A percentile compares a stretch with the other conserved stretches of the same genome.
Conservation (phyloP, 306 rosid species). For the Phaseolus lunatus region DNA sequence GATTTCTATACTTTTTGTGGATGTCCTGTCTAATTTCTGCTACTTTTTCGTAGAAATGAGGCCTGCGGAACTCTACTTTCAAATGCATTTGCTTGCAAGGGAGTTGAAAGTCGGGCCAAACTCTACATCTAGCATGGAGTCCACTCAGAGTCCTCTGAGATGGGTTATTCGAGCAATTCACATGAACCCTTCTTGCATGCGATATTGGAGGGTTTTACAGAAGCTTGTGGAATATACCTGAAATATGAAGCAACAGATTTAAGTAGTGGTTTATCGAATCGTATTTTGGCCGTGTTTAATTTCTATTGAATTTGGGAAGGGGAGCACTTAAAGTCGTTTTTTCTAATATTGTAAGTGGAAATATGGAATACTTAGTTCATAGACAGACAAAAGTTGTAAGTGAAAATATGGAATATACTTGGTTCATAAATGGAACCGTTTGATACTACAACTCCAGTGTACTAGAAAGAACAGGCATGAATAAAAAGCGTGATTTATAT, state of each 20-base stretch:
- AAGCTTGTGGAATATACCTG: constrained; percentile 48
- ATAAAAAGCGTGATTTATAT: neutral
- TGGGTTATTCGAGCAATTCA: constrained; percentile 93
- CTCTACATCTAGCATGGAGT: constrained; percentile 50
- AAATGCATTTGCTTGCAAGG: constrained; percentile 83
- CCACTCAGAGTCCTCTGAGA: constrained; percentile 64
- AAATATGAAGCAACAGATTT: constrained; percentile 27
- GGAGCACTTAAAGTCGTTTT: neutral
- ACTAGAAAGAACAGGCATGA: neutral
- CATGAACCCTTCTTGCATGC: constrained; percentile 74
- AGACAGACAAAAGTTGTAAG: too few species aligned
- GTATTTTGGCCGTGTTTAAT: neutral
- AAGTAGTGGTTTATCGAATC: neutral
- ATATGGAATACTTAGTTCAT: too few species aligned
- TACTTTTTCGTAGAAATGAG: constrained; percentile 62
- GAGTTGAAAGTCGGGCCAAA: constrained; percentile 51
- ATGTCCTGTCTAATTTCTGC: constrained; percentile 14
- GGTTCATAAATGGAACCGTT: neutral
- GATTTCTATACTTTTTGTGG: constrained; percentile 21
- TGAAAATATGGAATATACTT: too few species aligned
- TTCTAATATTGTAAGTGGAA: neutral
- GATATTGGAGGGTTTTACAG: constrained; percentile 82
- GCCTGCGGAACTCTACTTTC: constrained; percentile 89
- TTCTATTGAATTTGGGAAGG: neutral
- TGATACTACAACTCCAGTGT: neutral